These are phyloP conservation scores for Syzygium jambos DNA, from an alignment of 345 rosid species.

Conservation along the genomic window DNA sequence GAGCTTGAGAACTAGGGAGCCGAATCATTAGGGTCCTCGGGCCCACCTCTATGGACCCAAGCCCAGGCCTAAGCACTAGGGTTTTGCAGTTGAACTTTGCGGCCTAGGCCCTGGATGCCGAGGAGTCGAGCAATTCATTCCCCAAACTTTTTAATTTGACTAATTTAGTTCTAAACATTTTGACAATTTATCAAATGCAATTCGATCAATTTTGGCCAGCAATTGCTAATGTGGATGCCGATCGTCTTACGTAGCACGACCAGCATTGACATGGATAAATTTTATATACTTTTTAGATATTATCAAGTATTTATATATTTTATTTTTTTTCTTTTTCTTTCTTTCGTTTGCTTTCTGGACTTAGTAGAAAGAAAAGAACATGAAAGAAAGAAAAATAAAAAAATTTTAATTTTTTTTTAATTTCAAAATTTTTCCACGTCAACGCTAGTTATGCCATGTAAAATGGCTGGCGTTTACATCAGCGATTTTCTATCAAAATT, in stretches of 20 bases:
- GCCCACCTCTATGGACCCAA: too few relatives aligned
- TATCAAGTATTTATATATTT: not conserved
- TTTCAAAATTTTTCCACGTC: not conserved
- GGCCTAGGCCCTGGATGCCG: too few relatives aligned
- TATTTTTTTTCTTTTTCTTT: not conserved
- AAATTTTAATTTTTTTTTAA: not conserved
- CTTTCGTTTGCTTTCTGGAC: rapidly evolving
- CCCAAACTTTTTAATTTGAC: not conserved
- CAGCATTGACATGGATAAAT: not conserved
- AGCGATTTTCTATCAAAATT: not conserved
- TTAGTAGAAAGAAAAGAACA: not conserved
- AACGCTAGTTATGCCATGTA: rapidly evolving
- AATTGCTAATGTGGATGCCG: rapidly evolving
- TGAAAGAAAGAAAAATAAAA: not conserved
- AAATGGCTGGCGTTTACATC: rapidly evolving
- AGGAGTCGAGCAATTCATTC: not conserved
- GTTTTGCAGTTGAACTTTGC: too few relatives aligned
- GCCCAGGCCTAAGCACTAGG: too few relatives aligned
- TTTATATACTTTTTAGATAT: not conserved
- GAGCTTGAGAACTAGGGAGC: too few relatives aligned
- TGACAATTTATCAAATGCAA: not conserved
- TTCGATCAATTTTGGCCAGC: rapidly evolving
- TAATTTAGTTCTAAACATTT: not conserved
- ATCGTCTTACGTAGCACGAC: rapidly evolving
- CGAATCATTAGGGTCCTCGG: too few relatives aligned